Base-by-base conservation (phyloP, 805 yeast species). In the Myxozyma geophila region DNA sequence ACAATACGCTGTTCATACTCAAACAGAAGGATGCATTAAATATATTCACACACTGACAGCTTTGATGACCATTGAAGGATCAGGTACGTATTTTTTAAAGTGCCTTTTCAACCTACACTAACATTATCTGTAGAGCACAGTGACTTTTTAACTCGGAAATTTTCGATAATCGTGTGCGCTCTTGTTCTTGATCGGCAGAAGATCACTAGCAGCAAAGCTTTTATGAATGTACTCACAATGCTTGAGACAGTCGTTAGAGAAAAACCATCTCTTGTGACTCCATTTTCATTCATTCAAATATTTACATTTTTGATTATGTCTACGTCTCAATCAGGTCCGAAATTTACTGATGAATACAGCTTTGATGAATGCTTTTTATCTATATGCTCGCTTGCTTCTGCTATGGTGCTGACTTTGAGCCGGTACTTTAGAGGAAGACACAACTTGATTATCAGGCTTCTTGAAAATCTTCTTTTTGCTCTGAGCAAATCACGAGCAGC, bases 401-500 rank as follows among this genome's bases (percentile, higher is more conserved):
- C 82, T 43, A 75, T 89, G 1, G 73, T 92, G 8, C 76, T 90
- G 35, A 81, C 81, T 71, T 95, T 90, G 70, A 82, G 97, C 58
- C 83, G 79, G 72, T 83, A 91, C 70, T 76, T 92, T 19, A 80
- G 87, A 0, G 85, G 87, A 43, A 84, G 98, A 72, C 86, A 89
- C 71, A 96, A 91, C 73, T 71, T 92, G 51, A 68, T 91, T 2
- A 76, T 84, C 7, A 70, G 79, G 0, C 73, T 82, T 0, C 77
- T 88, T 50, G 78, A 81, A 13, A 76, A 83, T 2, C 75, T 87
- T 54, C 75, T 93, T 72, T 81, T 78, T 54, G 74, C 81, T 1
- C 70, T 89, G 69, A 76, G 78, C 58, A 73, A 54, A 49, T 58
- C 50, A 8, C 54, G 62, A 0, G 35, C 49, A 5, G 50, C 64